phyloP scores from a whole-genome alignment of 805 yeast species.

The Barnettozyma siamensis region DNA sequence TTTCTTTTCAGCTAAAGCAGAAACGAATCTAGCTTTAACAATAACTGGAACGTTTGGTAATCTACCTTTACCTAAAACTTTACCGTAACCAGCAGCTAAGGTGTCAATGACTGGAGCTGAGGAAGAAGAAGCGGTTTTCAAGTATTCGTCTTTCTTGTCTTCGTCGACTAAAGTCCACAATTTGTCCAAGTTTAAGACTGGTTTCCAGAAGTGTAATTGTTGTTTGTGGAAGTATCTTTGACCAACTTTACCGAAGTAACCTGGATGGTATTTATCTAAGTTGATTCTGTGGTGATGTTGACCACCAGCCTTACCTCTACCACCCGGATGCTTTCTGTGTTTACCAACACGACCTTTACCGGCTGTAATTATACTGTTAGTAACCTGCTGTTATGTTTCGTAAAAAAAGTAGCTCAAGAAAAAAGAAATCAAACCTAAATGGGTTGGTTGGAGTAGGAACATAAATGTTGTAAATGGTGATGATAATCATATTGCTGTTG shows the following conservation, averaged over 20 bases:
- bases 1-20: slow-evolving; percentile 99
- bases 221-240: slow-evolving; percentile 99
- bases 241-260: slow-evolving; percentile 99
- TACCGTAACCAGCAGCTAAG: slow-evolving; percentile 99
- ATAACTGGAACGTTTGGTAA: slow-evolving; percentile 97
- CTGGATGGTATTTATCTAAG: slow-evolving; percentile 99
- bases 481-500: no score
- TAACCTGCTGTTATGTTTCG: slow-evolving; percentile 7
- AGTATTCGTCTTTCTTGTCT: slow-evolving; percentile 91
- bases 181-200: slow-evolving; percentile 96
- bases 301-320: slow-evolving; percentile 99
- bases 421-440: no score
- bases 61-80: slow-evolving; percentile 99
- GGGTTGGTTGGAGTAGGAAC: no score
- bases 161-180: slow-evolving; percentile 95
- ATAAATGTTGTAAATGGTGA: no score
- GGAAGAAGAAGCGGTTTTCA: slow-evolving; percentile 74
- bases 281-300: slow-evolving; percentile 99
- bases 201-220: slow-evolving; percentile 93
- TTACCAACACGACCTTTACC: slow-evolving; percentile 99
- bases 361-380: slow-evolving; percentile 50
- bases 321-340: slow-evolving; percentile 99
- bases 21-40: slow-evolving; percentile 98
- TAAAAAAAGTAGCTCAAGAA: background rate
- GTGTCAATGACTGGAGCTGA: slow-evolving; percentile 99